Conservation (phyloP, 257 asterid species). For the Solanum dulcamara region DNA sequence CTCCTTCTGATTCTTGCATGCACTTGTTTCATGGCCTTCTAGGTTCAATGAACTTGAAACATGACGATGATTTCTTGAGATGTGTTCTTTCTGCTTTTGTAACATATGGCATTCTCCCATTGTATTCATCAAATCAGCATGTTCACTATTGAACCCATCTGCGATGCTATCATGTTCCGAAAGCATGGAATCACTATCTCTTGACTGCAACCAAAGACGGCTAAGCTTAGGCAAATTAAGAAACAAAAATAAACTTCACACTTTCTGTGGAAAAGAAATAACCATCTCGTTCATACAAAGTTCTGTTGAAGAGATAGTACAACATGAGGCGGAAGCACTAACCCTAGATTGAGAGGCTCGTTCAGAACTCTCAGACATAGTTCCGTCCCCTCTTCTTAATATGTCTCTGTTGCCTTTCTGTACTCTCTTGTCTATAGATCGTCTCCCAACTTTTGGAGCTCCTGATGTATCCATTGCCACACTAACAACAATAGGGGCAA, state of each 20-base stretch:
- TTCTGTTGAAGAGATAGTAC: conserved; percentile 5
- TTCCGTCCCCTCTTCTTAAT: conserved; percentile 18
- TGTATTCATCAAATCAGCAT: conserved; percentile 9
- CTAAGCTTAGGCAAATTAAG: neutral
- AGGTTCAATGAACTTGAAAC: conserved; percentile 18
- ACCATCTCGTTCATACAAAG: conserved; percentile 20
- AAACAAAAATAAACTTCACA: neutral
- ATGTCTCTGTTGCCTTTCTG: conserved; percentile 18
- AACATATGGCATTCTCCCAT: conserved; percentile 12
- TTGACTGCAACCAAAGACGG: conserved; percentile 32
- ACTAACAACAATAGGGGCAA: conserved; percentile 13
- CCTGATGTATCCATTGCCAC: conserved; percentile 11
- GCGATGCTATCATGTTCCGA: conserved; percentile 13
- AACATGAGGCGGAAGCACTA: conserved; percentile 12
- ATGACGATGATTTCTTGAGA: conserved; percentile 6
- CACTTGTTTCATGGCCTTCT: conserved; percentile 16
- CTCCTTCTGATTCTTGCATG: conserved; percentile 11
- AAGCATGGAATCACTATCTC: conserved; percentile 11
- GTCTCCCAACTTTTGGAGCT: conserved; percentile 18
- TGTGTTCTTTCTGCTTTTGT: conserved; percentile 14
- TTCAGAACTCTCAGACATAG: conserved; percentile 20
- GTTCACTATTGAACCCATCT: conserved; percentile 12
- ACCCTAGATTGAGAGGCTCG: conserved; percentile 23
- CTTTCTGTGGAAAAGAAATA: neutral
- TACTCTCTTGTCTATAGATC: conserved; percentile 19